Evolutionary conservation across 2,329 filamentous ascomycete genomes (phyloP), one percentile per base, ranked within the genome.

Genomic region (Sordariomycetes sp.): DNA sequence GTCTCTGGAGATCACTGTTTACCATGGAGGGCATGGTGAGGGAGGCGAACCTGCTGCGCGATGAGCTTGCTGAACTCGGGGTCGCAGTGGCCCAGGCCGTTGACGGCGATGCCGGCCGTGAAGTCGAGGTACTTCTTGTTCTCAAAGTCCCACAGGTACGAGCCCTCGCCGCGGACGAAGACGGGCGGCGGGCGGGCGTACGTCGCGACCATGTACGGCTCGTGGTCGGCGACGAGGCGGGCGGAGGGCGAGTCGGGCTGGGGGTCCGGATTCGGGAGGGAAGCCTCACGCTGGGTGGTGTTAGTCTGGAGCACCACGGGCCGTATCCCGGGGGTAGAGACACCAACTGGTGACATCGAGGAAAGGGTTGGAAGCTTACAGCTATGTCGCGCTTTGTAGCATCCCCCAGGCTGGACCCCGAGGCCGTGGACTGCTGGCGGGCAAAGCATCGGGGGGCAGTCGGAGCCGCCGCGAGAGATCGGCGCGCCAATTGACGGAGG

Each of bases 51-150:
- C 79, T 95, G 90, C 63, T 95, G 81, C 12, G 85, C 79, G 61
- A 97, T 76, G 55, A 96, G 77, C 66, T 82, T 78, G 53, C 82
- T 76, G 62, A 96, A 81, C 64, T 87, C 88, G 4, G 85, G 78
- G 65, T 99, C 90, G 66, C 88, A 90, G 68, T 99, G 94, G 10
- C 94, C 94, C 36, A 99, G 78, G 24, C 87, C 84, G 72, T 92
- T 96, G 68, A 99, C 94, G 17, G 94, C 94, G 67, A 99, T 99
- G 53, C 94, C 94, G 10, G 91, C 87, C 1, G 94, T 97, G 65
- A 99, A 89, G 72, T 99, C 94, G 34, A 99, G 79, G 69, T 96
- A 99, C 68, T 84, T 85, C 60, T 89, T 78, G 67, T 94, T 88
- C 73, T 96, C 90, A 42, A 92, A 74, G 69, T 99, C 94, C 82